Evolutionary conservation across 106 monocot species (phyloP).

Genomic region (Apostasia ramifera): DNA sequence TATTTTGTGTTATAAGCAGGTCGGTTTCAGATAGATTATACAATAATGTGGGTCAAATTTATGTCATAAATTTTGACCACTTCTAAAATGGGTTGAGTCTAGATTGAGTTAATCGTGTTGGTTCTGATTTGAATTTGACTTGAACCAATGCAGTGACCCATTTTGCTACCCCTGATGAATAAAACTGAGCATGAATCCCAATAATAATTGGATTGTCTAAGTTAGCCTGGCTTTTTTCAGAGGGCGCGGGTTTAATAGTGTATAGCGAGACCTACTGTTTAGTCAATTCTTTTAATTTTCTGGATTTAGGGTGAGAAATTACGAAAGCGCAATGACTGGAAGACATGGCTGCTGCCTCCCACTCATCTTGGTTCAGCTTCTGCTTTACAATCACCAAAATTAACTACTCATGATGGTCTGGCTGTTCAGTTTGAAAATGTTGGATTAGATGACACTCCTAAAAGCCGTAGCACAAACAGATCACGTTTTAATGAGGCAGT

Average conservation of each 20-base stretch:
- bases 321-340: conserved; percentile 57
- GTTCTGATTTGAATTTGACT: no score
- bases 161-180: no score
- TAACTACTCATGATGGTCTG: conserved; percentile 17
- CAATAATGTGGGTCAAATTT: neutral
- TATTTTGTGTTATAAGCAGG: neutral
- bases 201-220: neutral
- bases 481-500: neutral
- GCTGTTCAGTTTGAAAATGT: conserved; percentile 14
- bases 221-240: neutral
- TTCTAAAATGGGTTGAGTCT: neutral
- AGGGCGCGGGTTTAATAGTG: no score
- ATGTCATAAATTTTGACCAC: neutral
- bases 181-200: no score
- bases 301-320: conserved; percentile 48
- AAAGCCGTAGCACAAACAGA: neutral
- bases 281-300: neutral
- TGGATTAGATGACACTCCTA: conserved; percentile 13
- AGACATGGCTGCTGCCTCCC: conserved; percentile 34
- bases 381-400: conserved; percentile 9
- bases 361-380: conserved; percentile 4
- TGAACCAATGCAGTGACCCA: no score
- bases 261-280: neutral
- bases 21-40: no score
- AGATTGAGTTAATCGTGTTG: no score